Conservation (phyloP, 768 basidiomycete genomes). For the Pleurotus platypus region DNA sequence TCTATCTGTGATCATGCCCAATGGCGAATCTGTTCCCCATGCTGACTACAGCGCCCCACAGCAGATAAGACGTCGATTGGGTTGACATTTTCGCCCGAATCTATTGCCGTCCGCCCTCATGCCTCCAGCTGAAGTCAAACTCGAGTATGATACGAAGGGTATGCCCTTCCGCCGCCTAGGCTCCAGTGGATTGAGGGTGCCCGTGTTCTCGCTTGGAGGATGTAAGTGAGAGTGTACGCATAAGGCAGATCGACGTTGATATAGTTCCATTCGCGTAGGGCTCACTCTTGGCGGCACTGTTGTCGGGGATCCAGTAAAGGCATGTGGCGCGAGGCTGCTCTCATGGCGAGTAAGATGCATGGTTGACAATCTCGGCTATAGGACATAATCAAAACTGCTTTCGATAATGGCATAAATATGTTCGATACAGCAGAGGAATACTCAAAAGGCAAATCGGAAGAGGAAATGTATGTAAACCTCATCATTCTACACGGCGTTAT, state of each 20-base stretch:
- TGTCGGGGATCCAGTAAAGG: constrained; percentile 70
- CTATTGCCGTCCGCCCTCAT: not conserved
- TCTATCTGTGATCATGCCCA: too few species aligned
- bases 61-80: not conserved
- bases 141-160: constrained; percentile 33
- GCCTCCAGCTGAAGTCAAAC: constrained; percentile 7
- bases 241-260: not conserved
- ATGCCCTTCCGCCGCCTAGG: constrained; percentile 47
- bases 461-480: constrained; percentile 68
- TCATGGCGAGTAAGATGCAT: not conserved
- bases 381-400: constrained; percentile 78
- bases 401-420: constrained; percentile 75
- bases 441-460: constrained; percentile 62
- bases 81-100: not conserved
- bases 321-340: constrained; percentile 13
- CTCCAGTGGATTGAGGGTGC: constrained; percentile 46
- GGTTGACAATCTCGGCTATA: constrained; percentile 16
- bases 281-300: constrained; percentile 63
- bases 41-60: not conserved
- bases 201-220: constrained; percentile 53
- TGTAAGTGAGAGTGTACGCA: constrained; percentile 25
- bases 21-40: not conserved
- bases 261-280: constrained; percentile 21
- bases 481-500: not conserved
- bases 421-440: constrained; percentile 72